These are phyloP conservation scores for Coniferiporia weirii DNA, from an alignment of 1,284 basidiomycete species.

Conservation along the genomic window DNA sequence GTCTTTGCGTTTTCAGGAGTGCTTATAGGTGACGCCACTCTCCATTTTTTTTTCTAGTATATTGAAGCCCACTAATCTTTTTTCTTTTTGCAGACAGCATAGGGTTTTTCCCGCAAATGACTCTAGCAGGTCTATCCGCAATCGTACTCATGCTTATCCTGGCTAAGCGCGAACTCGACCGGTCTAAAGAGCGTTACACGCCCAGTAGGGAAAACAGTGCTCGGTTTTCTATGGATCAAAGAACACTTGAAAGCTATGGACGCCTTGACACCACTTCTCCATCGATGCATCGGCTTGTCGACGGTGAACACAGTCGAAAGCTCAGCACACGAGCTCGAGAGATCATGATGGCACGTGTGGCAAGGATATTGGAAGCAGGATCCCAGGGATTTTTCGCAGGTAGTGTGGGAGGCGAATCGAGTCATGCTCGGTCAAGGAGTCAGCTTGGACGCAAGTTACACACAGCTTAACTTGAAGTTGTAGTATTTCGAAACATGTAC, in stretches of 20 bases:
- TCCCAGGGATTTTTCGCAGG: slow-evolving; percentile 2
- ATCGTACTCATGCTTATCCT: slow-evolving; percentile 39
- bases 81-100: slow-evolving; percentile 37
- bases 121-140: slow-evolving; percentile 37
- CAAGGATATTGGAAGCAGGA: slow-evolving; percentile 7
- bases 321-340: slow-evolving; percentile 8
- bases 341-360: slow-evolving; percentile 8
- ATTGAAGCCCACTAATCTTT: neutral
- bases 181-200: neutral
- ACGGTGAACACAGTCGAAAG: slow-evolving; percentile 3
- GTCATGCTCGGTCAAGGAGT: neutral
- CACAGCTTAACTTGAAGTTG: neutral
- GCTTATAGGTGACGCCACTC: slow-evolving; percentile 36
- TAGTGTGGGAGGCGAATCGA: neutral
- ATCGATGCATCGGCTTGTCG: neutral
- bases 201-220: neutral
- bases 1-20: slow-evolving; percentile 31
- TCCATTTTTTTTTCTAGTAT: neutral
- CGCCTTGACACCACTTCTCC: neutral
- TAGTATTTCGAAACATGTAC: too few species aligned
- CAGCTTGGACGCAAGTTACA: neutral
- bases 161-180: slow-evolving; percentile 37
- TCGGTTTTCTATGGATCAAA: neutral
- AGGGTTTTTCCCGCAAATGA: slow-evolving; percentile 54
- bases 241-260: neutral